Conservation (phyloP, 2,329 filamentous ascomycete genomes). For the Fusarium veterinarium region DNA sequence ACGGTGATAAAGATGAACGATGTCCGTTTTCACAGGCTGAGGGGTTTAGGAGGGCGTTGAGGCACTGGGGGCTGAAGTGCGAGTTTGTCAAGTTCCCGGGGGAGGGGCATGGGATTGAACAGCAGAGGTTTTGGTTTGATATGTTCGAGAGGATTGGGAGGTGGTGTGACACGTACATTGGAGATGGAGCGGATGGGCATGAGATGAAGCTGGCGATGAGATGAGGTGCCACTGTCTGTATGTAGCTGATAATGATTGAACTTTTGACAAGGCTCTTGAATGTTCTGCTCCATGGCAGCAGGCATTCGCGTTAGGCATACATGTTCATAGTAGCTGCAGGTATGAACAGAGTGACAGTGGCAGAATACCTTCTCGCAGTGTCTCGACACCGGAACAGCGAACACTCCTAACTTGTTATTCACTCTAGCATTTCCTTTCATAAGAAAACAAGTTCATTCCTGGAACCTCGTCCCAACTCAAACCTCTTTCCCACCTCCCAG, state of each 20-base stretch:
- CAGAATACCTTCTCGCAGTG: background rate
- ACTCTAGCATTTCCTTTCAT: background rate
- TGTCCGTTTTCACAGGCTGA: conserved; percentile 29
- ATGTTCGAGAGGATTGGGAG: conserved; percentile 29
- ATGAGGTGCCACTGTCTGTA: background rate
- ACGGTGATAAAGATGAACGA: conserved; percentile 22
- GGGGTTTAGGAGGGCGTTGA: conserved; percentile 21
- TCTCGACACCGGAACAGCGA: accelerated
- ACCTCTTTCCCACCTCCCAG: background rate
- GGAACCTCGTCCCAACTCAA: accelerated
- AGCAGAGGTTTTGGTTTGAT: conserved; percentile 30
- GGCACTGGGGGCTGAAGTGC: background rate
- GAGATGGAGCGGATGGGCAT: background rate
- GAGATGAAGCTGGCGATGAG: background rate
- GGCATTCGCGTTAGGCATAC: too few species aligned
- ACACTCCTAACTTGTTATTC: accelerated
- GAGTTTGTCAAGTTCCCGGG: conserved; percentile 31
- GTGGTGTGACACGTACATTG: conserved; percentile 27
- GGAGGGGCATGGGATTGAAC: conserved; percentile 2
- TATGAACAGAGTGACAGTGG: background rate
- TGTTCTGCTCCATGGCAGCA: background rate
- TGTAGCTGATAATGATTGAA: accelerated
- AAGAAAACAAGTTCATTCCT: accelerated
- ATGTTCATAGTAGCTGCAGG: background rate
- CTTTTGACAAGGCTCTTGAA: accelerated